A percentile compares a stretch with the other conserved stretches of the same genome.
Conservation (phyloP, 1,284 basidiomycete genomes). For the Ceratobasidium sp. region DNA sequence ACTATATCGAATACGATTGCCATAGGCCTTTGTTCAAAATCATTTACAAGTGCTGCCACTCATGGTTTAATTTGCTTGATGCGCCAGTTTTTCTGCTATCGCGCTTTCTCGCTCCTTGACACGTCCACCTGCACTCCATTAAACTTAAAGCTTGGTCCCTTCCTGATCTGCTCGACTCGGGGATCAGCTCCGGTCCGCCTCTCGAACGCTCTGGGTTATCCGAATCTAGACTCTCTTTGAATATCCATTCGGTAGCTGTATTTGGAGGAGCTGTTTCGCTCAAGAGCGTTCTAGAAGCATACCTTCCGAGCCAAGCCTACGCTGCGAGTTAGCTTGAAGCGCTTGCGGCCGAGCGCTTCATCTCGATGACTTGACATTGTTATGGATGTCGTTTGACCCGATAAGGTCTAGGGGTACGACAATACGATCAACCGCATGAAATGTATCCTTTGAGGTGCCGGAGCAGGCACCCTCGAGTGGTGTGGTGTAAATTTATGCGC, state of each 20-base stretch:
- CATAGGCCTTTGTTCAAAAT: not conserved
- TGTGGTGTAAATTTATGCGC: too few species aligned
- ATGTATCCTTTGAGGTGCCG: too few species aligned
- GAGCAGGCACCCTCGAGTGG: too few species aligned
- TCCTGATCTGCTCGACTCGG: conserved; percentile 20
- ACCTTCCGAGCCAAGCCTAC: not conserved
- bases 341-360: too few species aligned
- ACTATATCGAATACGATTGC: not conserved
- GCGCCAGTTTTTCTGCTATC: not conserved
- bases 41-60: not conserved
- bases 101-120: not conserved
- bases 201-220: not conserved
- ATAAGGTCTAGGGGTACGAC: too few species aligned
- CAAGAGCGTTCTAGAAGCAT: not conserved
- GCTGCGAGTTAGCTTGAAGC: not conserved
- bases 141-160: not conserved
- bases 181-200: conserved; percentile 3
- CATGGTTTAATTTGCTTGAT: not conserved
- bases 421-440: too few species aligned
- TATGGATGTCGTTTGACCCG: too few species aligned
- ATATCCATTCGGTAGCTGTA: not conserved
- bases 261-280: not conserved
- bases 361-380: too few species aligned
- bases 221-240: not conserved
- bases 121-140: not conserved